Conservation (phyloP, 805 yeast genomes). For the Candida khao-thaluensis region DNA sequence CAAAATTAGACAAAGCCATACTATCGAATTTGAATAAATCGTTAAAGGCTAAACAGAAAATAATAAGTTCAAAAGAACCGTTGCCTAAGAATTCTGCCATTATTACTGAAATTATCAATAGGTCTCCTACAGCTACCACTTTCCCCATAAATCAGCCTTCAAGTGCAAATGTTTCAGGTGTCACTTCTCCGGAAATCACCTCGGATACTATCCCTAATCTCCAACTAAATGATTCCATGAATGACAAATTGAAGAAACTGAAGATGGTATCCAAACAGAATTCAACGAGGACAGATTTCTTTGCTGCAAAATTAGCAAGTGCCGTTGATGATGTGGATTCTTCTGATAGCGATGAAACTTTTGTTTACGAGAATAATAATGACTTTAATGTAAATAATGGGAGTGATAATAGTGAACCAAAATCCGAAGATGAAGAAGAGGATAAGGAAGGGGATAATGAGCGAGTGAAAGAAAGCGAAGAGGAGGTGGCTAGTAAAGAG, state of each 20-base stretch:
- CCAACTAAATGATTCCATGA: constrained; percentile 9
- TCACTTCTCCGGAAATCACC: constrained; percentile 3
- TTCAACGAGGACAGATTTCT: constrained; percentile 83
- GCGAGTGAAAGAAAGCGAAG: neutral
- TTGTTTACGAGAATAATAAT: constrained; percentile 73
- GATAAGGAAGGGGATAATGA: constrained; percentile 10
- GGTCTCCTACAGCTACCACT: constrained; percentile 30
- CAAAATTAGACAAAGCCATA: constrained; percentile 26
- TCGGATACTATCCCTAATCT: constrained; percentile 16
- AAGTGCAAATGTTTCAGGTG: constrained; percentile 1
- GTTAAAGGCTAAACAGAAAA: constrained; percentile 42
- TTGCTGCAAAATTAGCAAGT: constrained; percentile 91
- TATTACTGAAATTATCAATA: constrained; percentile 35
- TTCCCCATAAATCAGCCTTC: constrained; percentile 15
- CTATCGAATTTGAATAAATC: constrained; percentile 44
- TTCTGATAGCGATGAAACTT: constrained; percentile 90
- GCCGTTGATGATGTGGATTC: constrained; percentile 90
- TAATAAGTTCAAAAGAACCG: constrained; percentile 36
- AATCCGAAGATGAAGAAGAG: constrained; percentile 20
- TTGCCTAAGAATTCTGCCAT: constrained; percentile 35
- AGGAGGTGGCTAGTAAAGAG: neutral
- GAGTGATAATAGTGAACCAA: constrained; percentile 6
- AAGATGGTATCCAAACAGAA: constrained; percentile 44
- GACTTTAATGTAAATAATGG: constrained; percentile 10
- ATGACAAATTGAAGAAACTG: constrained; percentile 17